Conservation (phyloP, 306 rosid species). For the Macrotyloma uniflorum region DNA sequence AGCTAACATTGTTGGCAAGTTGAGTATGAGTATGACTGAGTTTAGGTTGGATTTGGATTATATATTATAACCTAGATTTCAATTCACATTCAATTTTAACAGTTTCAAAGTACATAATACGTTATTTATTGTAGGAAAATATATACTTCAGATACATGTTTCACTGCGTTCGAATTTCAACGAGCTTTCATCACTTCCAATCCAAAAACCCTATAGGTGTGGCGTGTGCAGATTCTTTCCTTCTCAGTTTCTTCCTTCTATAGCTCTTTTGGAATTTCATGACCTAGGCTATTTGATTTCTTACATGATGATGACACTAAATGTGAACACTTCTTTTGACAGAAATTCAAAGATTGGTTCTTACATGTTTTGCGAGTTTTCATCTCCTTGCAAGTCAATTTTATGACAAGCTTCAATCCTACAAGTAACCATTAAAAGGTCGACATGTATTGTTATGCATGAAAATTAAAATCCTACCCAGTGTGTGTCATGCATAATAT, state of each 20-base stretch:
- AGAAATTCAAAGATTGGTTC: no score
- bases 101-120: background rate
- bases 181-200: background rate
- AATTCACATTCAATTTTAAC: no score
- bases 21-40: background rate
- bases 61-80: no score
- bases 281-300: background rate
- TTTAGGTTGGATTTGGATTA: no score
- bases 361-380: background rate
- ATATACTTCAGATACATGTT: background rate
- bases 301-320: background rate
- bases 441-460: background rate
- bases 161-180: background rate
- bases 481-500: background rate
- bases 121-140: background rate
- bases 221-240: background rate
- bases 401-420: background rate
- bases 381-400: background rate
- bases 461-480: background rate
- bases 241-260: background rate
- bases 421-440: background rate
- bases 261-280: background rate
- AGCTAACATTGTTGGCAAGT: background rate
- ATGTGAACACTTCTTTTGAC: no score
- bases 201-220: background rate